A percentile compares a stretch with the other conserved stretches of the same genome.
Conservation (phyloP, 495 filamentous ascomycete species). For the Penicillium goetzii region DNA sequence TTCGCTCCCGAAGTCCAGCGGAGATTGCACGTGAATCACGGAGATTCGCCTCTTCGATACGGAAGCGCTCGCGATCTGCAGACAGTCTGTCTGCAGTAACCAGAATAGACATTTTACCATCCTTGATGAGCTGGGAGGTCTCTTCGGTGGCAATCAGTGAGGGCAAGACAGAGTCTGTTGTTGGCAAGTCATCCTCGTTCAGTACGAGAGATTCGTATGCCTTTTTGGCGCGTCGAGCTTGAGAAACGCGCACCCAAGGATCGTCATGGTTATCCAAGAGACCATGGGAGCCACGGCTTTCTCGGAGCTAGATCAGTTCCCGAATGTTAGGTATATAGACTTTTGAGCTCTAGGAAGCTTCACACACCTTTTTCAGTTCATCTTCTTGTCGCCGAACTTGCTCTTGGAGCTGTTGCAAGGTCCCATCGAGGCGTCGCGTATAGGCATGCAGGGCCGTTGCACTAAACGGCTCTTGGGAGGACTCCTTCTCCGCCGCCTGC, state of each 20-base stretch:
- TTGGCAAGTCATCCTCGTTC: conserved; percentile 64
- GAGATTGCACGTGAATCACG: conserved; percentile 60
- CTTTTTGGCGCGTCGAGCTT: conserved; percentile 60
- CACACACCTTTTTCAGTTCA: conserved; percentile 56
- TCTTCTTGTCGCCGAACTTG: conserved; percentile 68
- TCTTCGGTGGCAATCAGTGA: conserved; percentile 70
- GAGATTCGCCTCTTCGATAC: conserved; percentile 62
- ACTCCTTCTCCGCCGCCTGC: conserved; percentile 40
- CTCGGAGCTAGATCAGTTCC: conserved; percentile 44
- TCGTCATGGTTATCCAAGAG: conserved; percentile 46
- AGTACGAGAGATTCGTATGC: conserved; percentile 66
- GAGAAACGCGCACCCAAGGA: conserved; percentile 49
- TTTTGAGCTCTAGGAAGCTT: neutral
- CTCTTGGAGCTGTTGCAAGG: conserved; percentile 64
- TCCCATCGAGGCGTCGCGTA: conserved; percentile 61
- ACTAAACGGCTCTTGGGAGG: conserved; percentile 38
- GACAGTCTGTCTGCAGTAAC: conserved; percentile 59
- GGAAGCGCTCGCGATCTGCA: conserved; percentile 54
- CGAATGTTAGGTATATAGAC: conserved; percentile 16
- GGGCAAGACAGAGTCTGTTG: conserved; percentile 67
- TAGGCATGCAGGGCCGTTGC: conserved; percentile 43
- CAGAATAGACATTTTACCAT: conserved; percentile 62
- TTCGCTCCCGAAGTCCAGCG: conserved; percentile 59
- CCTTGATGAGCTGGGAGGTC: conserved; percentile 62
- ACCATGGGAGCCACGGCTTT: conserved; percentile 41